Percentiles rank a stretch among this genome's conserved stretches.
Evolutionary conservation across 495 filamentous ascomycete species (phyloP).

Genomic region (Penicillium paxilli): DNA sequence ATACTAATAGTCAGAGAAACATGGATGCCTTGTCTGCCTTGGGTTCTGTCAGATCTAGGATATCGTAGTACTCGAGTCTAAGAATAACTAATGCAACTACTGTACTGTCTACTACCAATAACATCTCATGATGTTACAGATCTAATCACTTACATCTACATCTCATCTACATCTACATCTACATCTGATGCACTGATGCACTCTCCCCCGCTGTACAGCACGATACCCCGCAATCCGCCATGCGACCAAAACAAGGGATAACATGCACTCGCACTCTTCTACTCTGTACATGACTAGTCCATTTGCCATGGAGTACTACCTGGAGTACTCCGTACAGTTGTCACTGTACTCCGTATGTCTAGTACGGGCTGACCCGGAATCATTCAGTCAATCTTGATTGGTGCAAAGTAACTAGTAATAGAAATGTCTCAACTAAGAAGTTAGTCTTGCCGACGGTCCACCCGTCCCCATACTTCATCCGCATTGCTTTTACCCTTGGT

Average conservation of each 20-base stretch:
- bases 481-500: conserved; percentile 76
- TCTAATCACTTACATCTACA: too few species aligned
- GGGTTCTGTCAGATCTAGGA: not conserved
- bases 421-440: not conserved
- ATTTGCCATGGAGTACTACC: not conserved
- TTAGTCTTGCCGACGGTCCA: conserved; percentile 37
- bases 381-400: not conserved
- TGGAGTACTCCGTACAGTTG: too few species aligned
- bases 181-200: too few species aligned
- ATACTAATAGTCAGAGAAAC: not conserved
- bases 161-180: too few species aligned
- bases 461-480: conserved; percentile 86
- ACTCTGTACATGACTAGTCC: too few species aligned
- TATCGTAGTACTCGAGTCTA: not conserved
- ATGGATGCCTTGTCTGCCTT: conserved; percentile 2
- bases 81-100: not conserved
- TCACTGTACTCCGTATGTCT: too few species aligned
- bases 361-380: not conserved
- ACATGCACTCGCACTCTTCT: not conserved
- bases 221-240: not conserved
- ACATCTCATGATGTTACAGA: too few species aligned
- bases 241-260: not conserved
- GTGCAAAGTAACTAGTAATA: not conserved
- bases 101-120: too few species aligned
- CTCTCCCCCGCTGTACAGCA: too few species aligned